These are phyloP conservation scores for Colletotrichum salicis DNA, from an alignment of 2,329 filamentous ascomycete species.

Conservation along the genomic window DNA sequence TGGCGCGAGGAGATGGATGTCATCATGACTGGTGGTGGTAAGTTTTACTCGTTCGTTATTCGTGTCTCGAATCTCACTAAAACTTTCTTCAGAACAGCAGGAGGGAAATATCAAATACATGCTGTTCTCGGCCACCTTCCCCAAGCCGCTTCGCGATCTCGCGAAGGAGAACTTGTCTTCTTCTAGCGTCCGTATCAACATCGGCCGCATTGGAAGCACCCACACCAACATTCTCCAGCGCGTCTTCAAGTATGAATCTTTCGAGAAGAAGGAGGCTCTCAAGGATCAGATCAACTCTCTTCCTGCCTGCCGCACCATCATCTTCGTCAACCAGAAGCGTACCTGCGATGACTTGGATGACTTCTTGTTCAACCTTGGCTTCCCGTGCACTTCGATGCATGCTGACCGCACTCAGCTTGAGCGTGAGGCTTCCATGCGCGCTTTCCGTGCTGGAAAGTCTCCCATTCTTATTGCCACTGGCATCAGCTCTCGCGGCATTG, in stretches of 20 bases:
- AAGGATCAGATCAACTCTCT: conserved; percentile 77
- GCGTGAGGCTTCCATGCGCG: conserved; percentile 89
- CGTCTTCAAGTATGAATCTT: conserved; percentile 73
- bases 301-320: conserved; percentile 80
- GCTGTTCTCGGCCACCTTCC: conserved; percentile 96
- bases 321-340: conserved; percentile 88
- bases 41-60: conserved; percentile 45
- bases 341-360: conserved; percentile 88
- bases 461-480: conserved; percentile 90
- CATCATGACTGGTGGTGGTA: conserved; percentile 85
- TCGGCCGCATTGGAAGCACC: conserved; percentile 86
- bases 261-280: conserved; percentile 76
- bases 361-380: conserved; percentile 79
- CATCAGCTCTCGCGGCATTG: conserved; percentile 87
- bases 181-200: conserved; percentile 81
- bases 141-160: conserved; percentile 79
- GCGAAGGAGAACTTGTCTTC: conserved; percentile 80
- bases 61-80: conserved; percentile 37
- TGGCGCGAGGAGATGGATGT: conserved; percentile 81
- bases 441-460: conserved; percentile 78
- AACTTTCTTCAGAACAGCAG: conserved; percentile 70
- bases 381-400: conserved; percentile 91
- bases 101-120: conserved; percentile 76
- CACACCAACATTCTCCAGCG: conserved; percentile 86
- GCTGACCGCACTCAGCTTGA: conserved; percentile 87